Evolutionary conservation across 768 basidiomycete genomes (phyloP).

Genomic region (Crepidotus variabilis): DNA sequence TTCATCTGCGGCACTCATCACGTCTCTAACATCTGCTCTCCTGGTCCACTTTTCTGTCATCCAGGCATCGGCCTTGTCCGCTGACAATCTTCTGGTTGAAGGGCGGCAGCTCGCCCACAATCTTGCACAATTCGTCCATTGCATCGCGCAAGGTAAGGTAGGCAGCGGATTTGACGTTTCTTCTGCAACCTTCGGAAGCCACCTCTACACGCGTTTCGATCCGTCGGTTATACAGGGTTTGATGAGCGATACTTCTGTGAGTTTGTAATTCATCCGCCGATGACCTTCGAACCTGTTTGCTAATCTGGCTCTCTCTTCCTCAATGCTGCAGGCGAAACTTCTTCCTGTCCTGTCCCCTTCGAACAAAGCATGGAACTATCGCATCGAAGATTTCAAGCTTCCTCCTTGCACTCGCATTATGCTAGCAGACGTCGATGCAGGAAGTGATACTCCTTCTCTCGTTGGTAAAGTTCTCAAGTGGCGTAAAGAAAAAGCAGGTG

Average conservation of each 20-base stretch:
- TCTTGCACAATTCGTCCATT: conserved; percentile 91
- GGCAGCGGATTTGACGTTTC: conserved; percentile 98
- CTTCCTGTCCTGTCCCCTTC: conserved; percentile 54
- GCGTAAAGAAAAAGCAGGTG: conserved; percentile 60
- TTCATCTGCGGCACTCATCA: conserved; percentile 95
- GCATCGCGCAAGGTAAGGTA: conserved; percentile 95
- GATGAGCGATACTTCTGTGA: conserved; percentile 54
- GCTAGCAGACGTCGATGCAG: conserved; percentile 94
- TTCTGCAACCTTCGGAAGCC: conserved; percentile 91
- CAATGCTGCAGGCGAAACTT: conserved; percentile 30
- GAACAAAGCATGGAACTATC: conserved; percentile 74
- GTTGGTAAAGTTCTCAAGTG: conserved; percentile 90
- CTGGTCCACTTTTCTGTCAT: conserved; percentile 73
- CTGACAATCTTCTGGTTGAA: conserved; percentile 28
- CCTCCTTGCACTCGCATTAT: conserved; percentile 83
- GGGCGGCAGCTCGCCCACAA: conserved; percentile 79
- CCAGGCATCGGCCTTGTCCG: conserved; percentile 41
- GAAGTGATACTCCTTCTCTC: conserved; percentile 92
- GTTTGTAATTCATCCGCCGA: conserved; percentile 14
- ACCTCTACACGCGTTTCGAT: conserved; percentile 86
- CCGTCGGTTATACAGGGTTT: conserved; percentile 63
- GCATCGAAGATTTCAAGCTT: conserved; percentile 66
- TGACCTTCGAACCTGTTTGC: conserved; percentile 4
- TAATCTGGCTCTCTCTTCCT: neutral
- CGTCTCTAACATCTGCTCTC: conserved; percentile 85